A percentile compares a stretch with the other conserved stretches of the same genome.
Evolutionary conservation across 345 rosid genomes (phyloP).

Genomic region (Adansonia digitata): DNA sequence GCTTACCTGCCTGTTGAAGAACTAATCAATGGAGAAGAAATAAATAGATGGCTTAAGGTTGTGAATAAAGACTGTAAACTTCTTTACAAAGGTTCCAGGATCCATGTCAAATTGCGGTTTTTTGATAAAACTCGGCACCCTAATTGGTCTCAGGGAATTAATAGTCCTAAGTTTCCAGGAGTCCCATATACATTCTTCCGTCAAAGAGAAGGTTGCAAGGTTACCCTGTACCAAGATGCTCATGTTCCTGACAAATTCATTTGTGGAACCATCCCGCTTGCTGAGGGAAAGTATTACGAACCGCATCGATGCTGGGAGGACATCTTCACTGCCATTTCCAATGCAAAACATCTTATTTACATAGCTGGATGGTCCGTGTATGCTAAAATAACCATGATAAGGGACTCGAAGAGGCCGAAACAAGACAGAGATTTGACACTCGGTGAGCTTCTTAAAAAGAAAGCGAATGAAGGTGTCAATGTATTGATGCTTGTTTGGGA

Average conservation of each 20-base stretch:
- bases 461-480: conserved; percentile 43
- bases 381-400: conserved; percentile 35
- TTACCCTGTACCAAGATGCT: conserved; percentile 57
- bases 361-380: conserved; percentile 54
- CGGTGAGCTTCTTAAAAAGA: conserved; percentile 50
- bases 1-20: conserved; percentile 39
- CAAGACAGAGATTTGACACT: conserved; percentile 33
- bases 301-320: conserved; percentile 50
- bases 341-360: conserved; percentile 48
- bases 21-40: conserved; percentile 33
- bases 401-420: conserved; percentile 35
- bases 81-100: conserved; percentile 24
- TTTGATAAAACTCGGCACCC: conserved; percentile 22
- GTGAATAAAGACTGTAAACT: conserved; percentile 18
- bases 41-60: conserved; percentile 37
- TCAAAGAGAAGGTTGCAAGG: conserved; percentile 40
- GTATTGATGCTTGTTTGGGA: conserved; percentile 70
- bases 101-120: conserved; percentile 39
- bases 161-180: conserved; percentile 33
- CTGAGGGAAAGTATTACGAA: conserved; percentile 28
- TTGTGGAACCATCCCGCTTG: conserved; percentile 32
- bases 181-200: conserved; percentile 45
- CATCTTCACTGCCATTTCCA: conserved; percentile 39
- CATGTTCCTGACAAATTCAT: conserved; percentile 33
- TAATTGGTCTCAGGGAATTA: conserved; percentile 45